Evolutionary conservation across 805 yeast species (phyloP).

Genomic region (Yarrowia alimentaria): DNA sequence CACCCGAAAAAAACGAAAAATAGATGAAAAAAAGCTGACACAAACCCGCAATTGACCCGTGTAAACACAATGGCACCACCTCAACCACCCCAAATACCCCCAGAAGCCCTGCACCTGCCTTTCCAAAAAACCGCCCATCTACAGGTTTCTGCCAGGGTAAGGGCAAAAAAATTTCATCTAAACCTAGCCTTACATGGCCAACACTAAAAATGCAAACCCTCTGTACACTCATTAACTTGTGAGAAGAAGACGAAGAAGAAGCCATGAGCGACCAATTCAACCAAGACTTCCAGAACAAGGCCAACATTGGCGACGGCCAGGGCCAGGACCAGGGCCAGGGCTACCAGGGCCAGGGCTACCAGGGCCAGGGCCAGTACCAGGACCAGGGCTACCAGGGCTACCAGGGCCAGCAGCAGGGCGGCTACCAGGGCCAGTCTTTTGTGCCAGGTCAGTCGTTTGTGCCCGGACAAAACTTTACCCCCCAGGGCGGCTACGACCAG

Average conservation of each 20-base stretch:
- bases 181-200: background rate
- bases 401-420: slow-evolving; percentile 51
- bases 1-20: background rate
- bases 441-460: slow-evolving; percentile 38
- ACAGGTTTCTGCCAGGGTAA: background rate
- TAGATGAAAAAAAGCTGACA: too few relatives aligned
- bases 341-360: slow-evolving; percentile 49
- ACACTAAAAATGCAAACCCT: too few relatives aligned
- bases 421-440: slow-evolving; percentile 37
- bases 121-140: background rate
- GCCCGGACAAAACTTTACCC: slow-evolving; percentile 33
- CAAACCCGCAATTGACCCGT: too few relatives aligned
- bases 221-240: too few relatives aligned
- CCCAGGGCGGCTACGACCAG: slow-evolving; percentile 27
- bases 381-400: slow-evolving; percentile 51
- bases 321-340: slow-evolving; percentile 39
- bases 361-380: slow-evolving; percentile 47
- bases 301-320: slow-evolving; percentile 34
- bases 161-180: background rate
- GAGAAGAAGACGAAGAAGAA: slow-evolving; percentile 7
- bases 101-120: too few relatives aligned
- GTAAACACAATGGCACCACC: too few relatives aligned
- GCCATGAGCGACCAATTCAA: slow-evolving; percentile 36
- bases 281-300: slow-evolving; percentile 39
- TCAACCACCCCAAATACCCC: too few relatives aligned